Percentiles rank a stretch among this genome's conserved stretches.
phyloP scores from a whole-genome alignment of 345 rosid genomes.

The Erysimum cheiranthoides region DNA sequence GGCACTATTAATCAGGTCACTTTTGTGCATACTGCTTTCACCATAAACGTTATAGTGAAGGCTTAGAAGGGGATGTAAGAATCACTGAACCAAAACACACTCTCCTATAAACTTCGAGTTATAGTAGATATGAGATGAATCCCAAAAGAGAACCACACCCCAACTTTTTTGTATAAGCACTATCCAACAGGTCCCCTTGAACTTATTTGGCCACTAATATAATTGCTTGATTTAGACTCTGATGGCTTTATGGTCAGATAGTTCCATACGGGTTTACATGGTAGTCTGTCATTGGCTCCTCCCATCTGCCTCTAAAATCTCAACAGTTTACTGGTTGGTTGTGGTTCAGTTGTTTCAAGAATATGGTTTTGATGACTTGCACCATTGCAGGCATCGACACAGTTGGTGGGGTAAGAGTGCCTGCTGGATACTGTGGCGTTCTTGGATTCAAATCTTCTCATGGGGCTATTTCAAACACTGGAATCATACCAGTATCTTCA shows the following conservation, averaged over 20 bases:
- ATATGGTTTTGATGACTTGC: constrained; percentile 1
- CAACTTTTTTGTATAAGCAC: constrained; percentile 9
- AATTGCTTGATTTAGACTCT: not conserved
- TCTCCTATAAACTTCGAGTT: not conserved
- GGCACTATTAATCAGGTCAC: not conserved
- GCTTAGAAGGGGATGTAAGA: constrained; percentile 3
- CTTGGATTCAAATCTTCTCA: constrained; percentile 86
- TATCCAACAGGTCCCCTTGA: not conserved
- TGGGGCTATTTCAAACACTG: constrained; percentile 66
- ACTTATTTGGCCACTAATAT: constrained; percentile 8
- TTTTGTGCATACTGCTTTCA: constrained; percentile 20
- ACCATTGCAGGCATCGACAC: constrained; percentile 78
- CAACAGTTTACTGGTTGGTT: not conserved
- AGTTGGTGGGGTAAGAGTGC: constrained; percentile 90
- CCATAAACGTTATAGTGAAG: constrained; percentile 14
- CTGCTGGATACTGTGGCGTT: constrained; percentile 84
- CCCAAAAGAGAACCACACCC: not conserved
- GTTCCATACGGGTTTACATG: not conserved
- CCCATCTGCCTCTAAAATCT: not conserved
- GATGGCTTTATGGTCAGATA: constrained; percentile 11
- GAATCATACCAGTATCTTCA: constrained; percentile 68
- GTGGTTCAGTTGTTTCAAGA: not conserved
- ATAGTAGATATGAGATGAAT: not conserved
- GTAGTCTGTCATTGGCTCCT: constrained; percentile 2
- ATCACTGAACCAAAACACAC: constrained; percentile 2